Evolutionary conservation across 1,284 basidiomycete genomes (phyloP).

Genomic region (Trichosporon sp.): DNA sequence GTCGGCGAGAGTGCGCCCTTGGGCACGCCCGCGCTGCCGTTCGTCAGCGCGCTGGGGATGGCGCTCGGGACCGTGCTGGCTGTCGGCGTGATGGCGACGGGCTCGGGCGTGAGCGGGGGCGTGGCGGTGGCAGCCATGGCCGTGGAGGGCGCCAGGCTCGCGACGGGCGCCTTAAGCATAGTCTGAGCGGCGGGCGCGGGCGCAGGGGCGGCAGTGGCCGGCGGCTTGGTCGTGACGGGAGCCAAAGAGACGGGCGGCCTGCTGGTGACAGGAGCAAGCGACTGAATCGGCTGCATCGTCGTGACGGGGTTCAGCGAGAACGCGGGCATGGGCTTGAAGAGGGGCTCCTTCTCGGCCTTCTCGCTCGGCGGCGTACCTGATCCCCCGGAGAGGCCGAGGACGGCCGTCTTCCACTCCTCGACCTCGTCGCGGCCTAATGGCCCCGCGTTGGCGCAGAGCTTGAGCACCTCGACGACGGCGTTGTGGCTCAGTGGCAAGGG

Average conservation of each 20-base stretch:
- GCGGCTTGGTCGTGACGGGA: background rate
- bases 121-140: no score
- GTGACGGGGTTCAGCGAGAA: background rate
- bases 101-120: background rate
- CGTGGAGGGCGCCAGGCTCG: no score
- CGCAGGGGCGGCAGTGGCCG: background rate
- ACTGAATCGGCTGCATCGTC: no score
- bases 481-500: background rate
- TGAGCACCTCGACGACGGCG: background rate
- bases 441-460: background rate
- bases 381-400: background rate
- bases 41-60: no score
- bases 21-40: background rate
- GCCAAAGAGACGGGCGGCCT: background rate
- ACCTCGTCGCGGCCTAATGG: background rate
- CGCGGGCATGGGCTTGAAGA: background rate
- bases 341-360: no score
- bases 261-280: background rate
- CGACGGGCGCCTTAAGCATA: no score
- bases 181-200: background rate
- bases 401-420: background rate
- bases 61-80: background rate
- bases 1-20: background rate
- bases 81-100: background rate
- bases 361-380: background rate